Evolutionary conservation across 352 stramenopile species (phyloP).

Genomic region (Thalassiosira livingstoniorum): DNA sequence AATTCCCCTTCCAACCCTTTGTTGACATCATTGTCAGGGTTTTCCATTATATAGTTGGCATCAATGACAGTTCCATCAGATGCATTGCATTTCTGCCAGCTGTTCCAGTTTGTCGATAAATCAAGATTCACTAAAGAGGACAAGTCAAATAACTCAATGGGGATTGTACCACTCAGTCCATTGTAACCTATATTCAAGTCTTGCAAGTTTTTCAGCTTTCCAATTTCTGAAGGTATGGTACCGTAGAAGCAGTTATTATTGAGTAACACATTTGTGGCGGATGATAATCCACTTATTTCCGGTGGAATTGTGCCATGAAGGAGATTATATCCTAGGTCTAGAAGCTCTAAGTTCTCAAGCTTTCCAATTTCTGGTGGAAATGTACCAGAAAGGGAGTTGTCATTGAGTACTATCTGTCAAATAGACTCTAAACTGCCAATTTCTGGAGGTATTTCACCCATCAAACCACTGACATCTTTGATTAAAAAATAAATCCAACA

Average conservation of each 20-base stretch:
- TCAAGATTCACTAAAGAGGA: conserved; percentile 44
- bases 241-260: not conserved
- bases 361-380: conserved; percentile 2
- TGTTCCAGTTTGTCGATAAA: conserved; percentile 20
- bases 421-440: conserved; percentile 61
- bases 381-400: conserved; percentile 58
- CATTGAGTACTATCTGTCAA: conserved; percentile 50
- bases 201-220: conserved; percentile 49
- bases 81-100: not conserved
- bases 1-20: conserved; percentile 19
- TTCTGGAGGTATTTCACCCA: conserved; percentile 60
- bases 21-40: conserved; percentile 19
- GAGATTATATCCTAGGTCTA: not conserved
- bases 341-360: not conserved
- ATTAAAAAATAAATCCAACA: not conserved
- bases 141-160: conserved; percentile 30
- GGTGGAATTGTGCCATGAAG: not conserved
- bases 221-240: conserved; percentile 32
- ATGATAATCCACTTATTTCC: not conserved
- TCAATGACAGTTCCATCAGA: conserved; percentile 34
- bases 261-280: too few species aligned
- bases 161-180: conserved; percentile 35
- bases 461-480: conserved; percentile 65
- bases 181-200: conserved; percentile 71
- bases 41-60: conserved; percentile 9